Conservation (phyloP, 768 basidiomycete genomes). For the Terana coerulea region DNA sequence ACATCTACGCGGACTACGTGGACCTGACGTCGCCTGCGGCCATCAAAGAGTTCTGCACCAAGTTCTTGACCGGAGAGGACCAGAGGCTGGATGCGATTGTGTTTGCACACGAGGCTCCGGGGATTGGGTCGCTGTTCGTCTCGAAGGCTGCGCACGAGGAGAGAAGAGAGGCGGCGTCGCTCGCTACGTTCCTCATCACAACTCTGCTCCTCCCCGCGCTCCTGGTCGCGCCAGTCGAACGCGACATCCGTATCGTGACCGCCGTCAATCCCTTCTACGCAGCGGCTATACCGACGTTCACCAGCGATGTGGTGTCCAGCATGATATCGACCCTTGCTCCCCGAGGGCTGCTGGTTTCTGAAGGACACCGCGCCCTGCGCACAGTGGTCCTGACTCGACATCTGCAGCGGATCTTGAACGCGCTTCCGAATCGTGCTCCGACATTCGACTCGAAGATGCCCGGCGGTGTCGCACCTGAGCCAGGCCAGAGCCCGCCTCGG, state of each 20-base stretch:
- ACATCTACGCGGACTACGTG: conserved; percentile 78
- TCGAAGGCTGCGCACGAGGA: conserved; percentile 24
- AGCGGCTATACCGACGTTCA: conserved; percentile 55
- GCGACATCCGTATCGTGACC: conserved; percentile 86
- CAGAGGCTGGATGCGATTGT: conserved; percentile 75
- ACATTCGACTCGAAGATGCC: conserved; percentile 2
- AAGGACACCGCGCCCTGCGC: conserved; percentile 64
- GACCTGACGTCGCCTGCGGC: conserved; percentile 64
- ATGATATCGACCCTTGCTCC: conserved; percentile 16
- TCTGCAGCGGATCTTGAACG: conserved; percentile 81
- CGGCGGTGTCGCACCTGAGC: conserved; percentile 16
- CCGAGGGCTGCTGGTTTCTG: conserved; percentile 40
- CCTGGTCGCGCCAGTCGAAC: conserved; percentile 79
- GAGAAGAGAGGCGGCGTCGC: conserved; percentile 43
- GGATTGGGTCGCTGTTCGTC: conserved; percentile 49
- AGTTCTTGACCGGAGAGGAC: conserved; percentile 62
- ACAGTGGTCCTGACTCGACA: conserved; percentile 66
- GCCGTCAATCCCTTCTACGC: conserved; percentile 89
- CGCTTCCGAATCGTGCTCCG: conserved; percentile 62
- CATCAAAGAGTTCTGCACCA: conserved; percentile 64
- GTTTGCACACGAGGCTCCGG: conserved; percentile 73
- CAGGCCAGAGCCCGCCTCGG: conserved; percentile 32
- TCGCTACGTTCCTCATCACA: conserved; percentile 74
- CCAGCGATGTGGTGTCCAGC: conserved; percentile 23
- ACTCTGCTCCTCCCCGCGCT: conserved; percentile 78